phyloP scores from a whole-genome alignment of 352 stramenopile genomes.

The Salisapilia sapeloensis region DNA sequence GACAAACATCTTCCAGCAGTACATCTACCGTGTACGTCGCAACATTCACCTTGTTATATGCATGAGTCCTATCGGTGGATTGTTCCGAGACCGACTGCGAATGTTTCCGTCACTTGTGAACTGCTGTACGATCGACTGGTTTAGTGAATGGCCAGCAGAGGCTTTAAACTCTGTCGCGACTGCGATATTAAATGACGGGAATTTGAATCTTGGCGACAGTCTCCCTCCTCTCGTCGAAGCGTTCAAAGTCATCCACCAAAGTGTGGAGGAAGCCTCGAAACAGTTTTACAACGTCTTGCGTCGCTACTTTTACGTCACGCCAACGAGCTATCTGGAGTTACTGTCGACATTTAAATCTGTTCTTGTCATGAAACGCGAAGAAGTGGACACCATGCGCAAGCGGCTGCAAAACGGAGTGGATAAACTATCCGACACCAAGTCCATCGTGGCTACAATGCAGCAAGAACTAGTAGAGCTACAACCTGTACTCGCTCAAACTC shows the following conservation, averaged over 20 bases:
- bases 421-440: constrained; percentile 70
- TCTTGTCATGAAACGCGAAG: constrained; percentile 77
- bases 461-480: constrained; percentile 69
- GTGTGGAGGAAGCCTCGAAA: constrained; percentile 66
- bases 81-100: constrained; percentile 65
- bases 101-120: constrained; percentile 84
- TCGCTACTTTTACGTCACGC: constrained; percentile 88
- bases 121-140: constrained; percentile 81
- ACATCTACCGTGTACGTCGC: constrained; percentile 80
- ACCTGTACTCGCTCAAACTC: constrained; percentile 52
- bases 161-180: constrained; percentile 71
- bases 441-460: constrained; percentile 72
- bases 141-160: constrained; percentile 77
- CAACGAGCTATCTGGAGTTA: constrained; percentile 86
- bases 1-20: constrained; percentile 91
- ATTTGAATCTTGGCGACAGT: constrained; percentile 37
- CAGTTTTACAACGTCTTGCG: constrained; percentile 77
- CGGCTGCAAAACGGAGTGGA: constrained; percentile 77
- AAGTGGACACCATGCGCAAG: constrained; percentile 78
- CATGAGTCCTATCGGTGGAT: constrained; percentile 65
- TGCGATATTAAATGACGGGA: constrained; percentile 69
- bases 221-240: constrained; percentile 45
- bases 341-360: constrained; percentile 85
- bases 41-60: constrained; percentile 88
- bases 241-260: constrained; percentile 85